Percentiles rank a stretch among this genome's conserved stretches.
phyloP scores from a whole-genome alignment of 129 eudicot species.

The Ambrosia trifida region DNA sequence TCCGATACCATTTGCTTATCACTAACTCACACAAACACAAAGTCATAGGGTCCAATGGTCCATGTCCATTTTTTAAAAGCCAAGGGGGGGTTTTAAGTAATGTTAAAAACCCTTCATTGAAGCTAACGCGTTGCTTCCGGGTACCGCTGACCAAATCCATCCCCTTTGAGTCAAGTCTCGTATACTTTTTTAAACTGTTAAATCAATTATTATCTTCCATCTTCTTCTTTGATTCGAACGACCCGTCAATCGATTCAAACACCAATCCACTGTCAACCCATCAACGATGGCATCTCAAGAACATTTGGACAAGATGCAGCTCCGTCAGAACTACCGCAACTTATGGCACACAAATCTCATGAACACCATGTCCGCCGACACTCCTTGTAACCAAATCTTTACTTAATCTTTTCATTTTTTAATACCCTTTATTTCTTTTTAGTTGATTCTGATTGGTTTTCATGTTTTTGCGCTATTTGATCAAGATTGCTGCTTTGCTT shows the following conservation, averaged over 20 bases:
- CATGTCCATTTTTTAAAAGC: no score
- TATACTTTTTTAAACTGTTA: slow-evolving; percentile 4
- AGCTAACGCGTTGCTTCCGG: slow-evolving; percentile 19
- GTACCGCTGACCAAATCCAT: not conserved
- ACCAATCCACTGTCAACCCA: slow-evolving; percentile 1
- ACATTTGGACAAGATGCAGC: slow-evolving; percentile 71
- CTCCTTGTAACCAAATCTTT: slow-evolving; percentile 59
- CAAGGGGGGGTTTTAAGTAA: not conserved
- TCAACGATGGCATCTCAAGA: slow-evolving; percentile 49
- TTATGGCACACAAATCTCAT: slow-evolving; percentile 93
- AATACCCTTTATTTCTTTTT: not conserved
- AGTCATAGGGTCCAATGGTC: no score
- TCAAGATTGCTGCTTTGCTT: slow-evolving; percentile 85
- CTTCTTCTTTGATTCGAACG: slow-evolving; percentile 5
- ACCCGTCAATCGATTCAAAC: slow-evolving; percentile 1
- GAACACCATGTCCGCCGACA: slow-evolving; percentile 61
- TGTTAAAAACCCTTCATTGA: not conserved
- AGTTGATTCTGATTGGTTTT: slow-evolving; percentile 19
- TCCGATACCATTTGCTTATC: no score
- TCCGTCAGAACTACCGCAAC: slow-evolving; percentile 81
- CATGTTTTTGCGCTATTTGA: slow-evolving; percentile 3
- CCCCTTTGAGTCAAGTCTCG: slow-evolving; percentile 17
- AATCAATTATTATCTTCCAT: not conserved
- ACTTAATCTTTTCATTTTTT: slow-evolving; percentile 14
- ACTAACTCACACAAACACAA: no score